Evolutionary conservation across 495 filamentous ascomycete genomes (phyloP), one percentile per base, ranked within the genome.

Genomic region (Durotheca rogersii): DNA sequence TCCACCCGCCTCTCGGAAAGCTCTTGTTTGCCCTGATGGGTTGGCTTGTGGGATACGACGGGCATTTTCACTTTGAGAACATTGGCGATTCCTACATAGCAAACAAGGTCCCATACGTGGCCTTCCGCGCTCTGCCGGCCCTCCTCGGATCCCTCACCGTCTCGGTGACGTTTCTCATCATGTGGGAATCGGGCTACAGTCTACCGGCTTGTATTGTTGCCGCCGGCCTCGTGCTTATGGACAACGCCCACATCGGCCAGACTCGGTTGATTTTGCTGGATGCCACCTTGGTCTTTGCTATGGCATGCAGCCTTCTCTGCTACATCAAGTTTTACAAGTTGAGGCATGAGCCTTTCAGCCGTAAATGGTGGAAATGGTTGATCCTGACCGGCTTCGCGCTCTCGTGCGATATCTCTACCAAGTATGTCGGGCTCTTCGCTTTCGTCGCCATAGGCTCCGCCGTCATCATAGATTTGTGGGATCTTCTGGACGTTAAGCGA

Each of bases 321-420:
- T 97, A 99, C 70, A 83, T 99, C 62, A 89, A 89, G 32, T 99
- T 99, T 77, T 96, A 96, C 77, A 99, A 97, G 79, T 72, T 94
- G 51, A 82, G 93, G 41, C 90, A 96, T 60, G 78, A 86, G 44
- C 80, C 93, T 3, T 98, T 98, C 64, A 79, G 84, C 11, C 82
- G 90, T 39, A 97, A 97, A 67, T 98, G 93, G 93, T 98, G 93
- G 93, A 98, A 98, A 69, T 98, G 93, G 93, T 79, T 98, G 23
- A 82, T 98, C 40, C 71, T 97, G 60, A 98, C 93, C 11, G 93
- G 93, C 35, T 88, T 98, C 62, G 84, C 85, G 36, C 77, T 98
- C 62, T 96, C 90, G 62, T 96, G 93, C 68, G 94, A 96, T 64
- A 97, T 98, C 59, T 96, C 93, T 14, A 95, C 89, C 64, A 98